Evolutionary conservation across 805 yeast genomes (phyloP).

Genomic region (Wickerhamomyces rabaulensis): DNA sequence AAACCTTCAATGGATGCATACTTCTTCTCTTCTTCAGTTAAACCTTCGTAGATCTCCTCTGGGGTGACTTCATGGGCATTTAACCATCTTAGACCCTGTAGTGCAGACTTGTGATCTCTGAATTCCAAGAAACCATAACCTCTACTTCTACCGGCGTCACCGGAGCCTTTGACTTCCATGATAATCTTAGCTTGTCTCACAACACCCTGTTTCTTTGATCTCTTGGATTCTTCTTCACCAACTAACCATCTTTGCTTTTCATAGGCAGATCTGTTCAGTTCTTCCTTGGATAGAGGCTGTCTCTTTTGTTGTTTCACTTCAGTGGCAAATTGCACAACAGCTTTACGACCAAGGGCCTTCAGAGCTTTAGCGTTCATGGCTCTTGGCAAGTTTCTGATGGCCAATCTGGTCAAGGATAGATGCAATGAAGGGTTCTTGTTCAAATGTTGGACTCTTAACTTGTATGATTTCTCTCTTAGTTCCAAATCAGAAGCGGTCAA

Average conservation of each 20-base stretch:
- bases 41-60: conserved; percentile 67
- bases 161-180: conserved; percentile 86
- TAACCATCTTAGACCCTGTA: conserved; percentile 96
- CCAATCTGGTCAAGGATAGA: conserved; percentile 90
- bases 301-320: conserved; percentile 73
- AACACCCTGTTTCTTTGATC: conserved; percentile 77
- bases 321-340: conserved; percentile 88
- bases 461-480: conserved; percentile 81
- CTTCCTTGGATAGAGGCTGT: conserved; percentile 87
- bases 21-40: conserved; percentile 62
- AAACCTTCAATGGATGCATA: conserved; percentile 47
- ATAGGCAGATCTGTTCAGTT: conserved; percentile 70
- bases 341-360: conserved; percentile 90
- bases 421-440: conserved; percentile 88
- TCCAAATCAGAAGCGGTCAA: conserved; percentile 73
- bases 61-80: conserved; percentile 83
- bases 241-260: conserved; percentile 44
- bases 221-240: conserved; percentile 45
- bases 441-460: conserved; percentile 82
- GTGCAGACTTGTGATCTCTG: conserved; percentile 85
- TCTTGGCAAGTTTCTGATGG: conserved; percentile 90
- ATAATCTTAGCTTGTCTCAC: conserved; percentile 92
- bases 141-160: conserved; percentile 84
- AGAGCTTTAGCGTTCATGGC: conserved; percentile 83
- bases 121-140: conserved; percentile 96